Evolutionary conservation across 2,329 filamentous ascomycete genomes (phyloP), one percentile per base, ranked within the genome.

Genomic region (Pestalotiopsis sp.): DNA sequence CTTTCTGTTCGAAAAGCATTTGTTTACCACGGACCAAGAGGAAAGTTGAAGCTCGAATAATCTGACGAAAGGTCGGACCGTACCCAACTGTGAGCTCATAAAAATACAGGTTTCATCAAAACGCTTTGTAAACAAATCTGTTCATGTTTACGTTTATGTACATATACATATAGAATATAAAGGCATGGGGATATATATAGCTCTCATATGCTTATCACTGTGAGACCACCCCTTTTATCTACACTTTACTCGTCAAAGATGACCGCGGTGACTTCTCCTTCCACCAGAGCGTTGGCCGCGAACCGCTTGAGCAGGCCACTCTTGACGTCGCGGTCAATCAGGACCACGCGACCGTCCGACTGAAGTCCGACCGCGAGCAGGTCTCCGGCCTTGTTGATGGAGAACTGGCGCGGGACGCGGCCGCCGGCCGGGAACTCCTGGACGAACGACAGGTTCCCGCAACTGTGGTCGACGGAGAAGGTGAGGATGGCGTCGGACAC

Each of bases 291-390:
- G 67, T 79, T 78, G 1, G 81, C 85, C 4, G 84, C 76, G 70
- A 85, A 83, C 57, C 80, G 76, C 25, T 79, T 81, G 45, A 94
- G 79, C 72, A 84, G 74, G 1, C 92, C 93, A 0, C 87, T 90
- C 67, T 76, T 70, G 1, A 84, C 80, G 78, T 94, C 85, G 5
- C 93, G 83, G 73, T 81, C 77, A 62, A 92, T 86, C 64, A 95
- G 79, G 6, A 86, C 87, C 1, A 93, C 87, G 38, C 85, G 87
- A 39, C 84, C 81, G 64, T 88, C 88, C 17, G 80, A 79, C 79
- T 94, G 91, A 71, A 92, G 83, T 0, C 86, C 91, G 36, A 93
- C 87, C 1, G 90, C 92, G 3, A 93, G 80, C 69, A 91, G 79
- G 67, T 85, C 84, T 1, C 92, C 92, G 12, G 85, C 86, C 70